phyloP scores from a whole-genome alignment of 257 asterid genomes.

The Eucommia ulmoides region DNA sequence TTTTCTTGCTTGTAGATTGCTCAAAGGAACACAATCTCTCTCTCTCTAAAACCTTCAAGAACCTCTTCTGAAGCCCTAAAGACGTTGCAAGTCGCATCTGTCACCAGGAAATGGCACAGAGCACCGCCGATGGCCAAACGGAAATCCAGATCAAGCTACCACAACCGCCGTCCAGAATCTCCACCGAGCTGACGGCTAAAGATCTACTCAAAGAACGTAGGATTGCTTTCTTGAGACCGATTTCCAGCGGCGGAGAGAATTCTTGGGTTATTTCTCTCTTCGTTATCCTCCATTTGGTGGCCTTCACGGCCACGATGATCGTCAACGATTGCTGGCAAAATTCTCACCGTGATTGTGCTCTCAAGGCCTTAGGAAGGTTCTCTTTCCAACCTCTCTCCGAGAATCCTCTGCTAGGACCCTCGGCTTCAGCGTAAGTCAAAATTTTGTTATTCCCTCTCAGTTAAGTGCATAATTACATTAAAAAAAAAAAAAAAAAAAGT shows the following conservation, averaged over 20 bases:
- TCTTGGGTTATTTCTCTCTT: conserved; percentile 68
- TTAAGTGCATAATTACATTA: background rate
- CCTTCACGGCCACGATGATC: conserved; percentile 53
- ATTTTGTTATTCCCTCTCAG: background rate
- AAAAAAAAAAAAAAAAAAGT: too few species aligned
- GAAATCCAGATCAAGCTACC: conserved; percentile 25
- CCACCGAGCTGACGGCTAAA: conserved; percentile 33
- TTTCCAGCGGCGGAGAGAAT: conserved; percentile 50
- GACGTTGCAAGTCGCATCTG: background rate
- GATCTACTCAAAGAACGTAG: conserved; percentile 38
- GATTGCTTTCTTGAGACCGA: conserved; percentile 49
- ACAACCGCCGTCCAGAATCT: conserved; percentile 17
- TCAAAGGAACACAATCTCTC: background rate
- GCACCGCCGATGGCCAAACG: conserved; percentile 20
- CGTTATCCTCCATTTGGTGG: conserved; percentile 57
- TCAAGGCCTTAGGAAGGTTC: conserved; percentile 49
- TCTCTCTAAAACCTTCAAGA: conserved; percentile 2
- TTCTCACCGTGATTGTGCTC: conserved; percentile 50
- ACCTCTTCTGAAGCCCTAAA: background rate
- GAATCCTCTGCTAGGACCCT: conserved; percentile 87
- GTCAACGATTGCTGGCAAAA: conserved; percentile 65
- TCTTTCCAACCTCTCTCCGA: conserved; percentile 79
- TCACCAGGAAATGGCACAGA: conserved; percentile 16
- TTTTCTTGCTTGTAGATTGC: background rate
- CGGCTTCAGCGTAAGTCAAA: conserved; percentile 66